These are phyloP conservation scores for Wickerhamomyces mucosus DNA, from an alignment of 805 yeast genomes.

Conservation along the genomic window DNA sequence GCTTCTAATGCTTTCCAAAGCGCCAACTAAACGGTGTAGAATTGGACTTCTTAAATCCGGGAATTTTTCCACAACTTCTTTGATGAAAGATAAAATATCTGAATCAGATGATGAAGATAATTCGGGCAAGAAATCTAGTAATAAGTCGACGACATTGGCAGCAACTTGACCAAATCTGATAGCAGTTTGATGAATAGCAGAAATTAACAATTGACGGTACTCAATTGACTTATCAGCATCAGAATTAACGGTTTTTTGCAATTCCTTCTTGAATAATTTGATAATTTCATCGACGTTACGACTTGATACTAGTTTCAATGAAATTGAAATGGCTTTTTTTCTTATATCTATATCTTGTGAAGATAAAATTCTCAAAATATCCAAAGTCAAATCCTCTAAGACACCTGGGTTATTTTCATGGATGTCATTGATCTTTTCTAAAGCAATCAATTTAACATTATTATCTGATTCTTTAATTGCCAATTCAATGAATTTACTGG, in stretches of 20 bases:
- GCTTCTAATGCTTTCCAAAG: constrained; percentile 62
- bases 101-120: constrained; percentile 78
- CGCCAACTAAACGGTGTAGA: constrained; percentile 47
- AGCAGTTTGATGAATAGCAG: constrained; percentile 84
- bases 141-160: constrained; percentile 76
- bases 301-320: constrained; percentile 70
- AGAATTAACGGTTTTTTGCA: constrained; percentile 58
- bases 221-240: constrained; percentile 74
- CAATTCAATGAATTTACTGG: constrained; percentile 75
- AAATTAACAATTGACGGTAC: constrained; percentile 81
- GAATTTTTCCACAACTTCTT: constrained; percentile 88
- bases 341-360: constrained; percentile 90
- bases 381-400: constrained; percentile 75
- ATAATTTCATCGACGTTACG: constrained; percentile 93
- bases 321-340: constrained; percentile 73
- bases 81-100: constrained; percentile 85
- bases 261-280: constrained; percentile 84
- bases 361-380: constrained; percentile 75
- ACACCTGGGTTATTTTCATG: constrained; percentile 71
- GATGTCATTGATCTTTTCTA: constrained; percentile 75
- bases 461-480: constrained; percentile 92
- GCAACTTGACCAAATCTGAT: constrained; percentile 86
- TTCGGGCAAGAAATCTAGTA: constrained; percentile 80
- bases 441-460: constrained; percentile 85
- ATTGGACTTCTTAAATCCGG: constrained; percentile 67